A percentile compares a stretch with the other conserved stretches of the same genome.
Evolutionary conservation across 495 filamentous ascomycete species (phyloP).

Genomic region (Neurospora sp.): DNA sequence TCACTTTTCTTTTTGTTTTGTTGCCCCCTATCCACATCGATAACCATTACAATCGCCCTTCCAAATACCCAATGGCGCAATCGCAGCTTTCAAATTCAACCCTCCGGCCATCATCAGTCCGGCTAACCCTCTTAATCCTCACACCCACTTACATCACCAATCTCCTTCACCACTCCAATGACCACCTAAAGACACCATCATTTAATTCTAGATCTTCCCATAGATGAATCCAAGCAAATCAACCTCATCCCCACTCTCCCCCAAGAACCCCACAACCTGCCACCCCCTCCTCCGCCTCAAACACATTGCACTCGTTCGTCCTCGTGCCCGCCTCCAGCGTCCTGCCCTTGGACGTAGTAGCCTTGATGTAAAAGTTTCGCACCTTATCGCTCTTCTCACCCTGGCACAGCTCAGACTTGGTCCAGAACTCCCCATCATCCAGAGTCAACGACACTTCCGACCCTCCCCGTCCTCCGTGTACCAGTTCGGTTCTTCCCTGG

Average conservation of each 20-base stretch:
- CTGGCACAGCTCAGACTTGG: constrained; percentile 40
- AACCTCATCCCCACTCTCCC: constrained; percentile 48
- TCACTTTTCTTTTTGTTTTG: neutral
- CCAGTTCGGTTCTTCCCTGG: constrained; percentile 27
- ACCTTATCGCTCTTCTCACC: constrained; percentile 38
- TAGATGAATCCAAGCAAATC: constrained; percentile 51
- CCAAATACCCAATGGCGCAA: neutral
- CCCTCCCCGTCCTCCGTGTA: constrained; percentile 48
- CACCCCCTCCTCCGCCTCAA: constrained; percentile 43
- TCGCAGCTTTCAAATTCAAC: neutral
- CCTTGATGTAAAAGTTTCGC: constrained; percentile 47
- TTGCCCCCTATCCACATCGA: neutral
- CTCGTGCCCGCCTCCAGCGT: constrained; percentile 36
- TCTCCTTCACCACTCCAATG: neutral
- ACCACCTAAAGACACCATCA: constrained; percentile 8
- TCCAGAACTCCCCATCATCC: constrained; percentile 37
- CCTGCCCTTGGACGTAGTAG: constrained; percentile 43
- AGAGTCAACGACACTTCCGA: constrained; percentile 34
- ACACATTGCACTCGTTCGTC: constrained; percentile 41
- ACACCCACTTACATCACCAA: neutral
- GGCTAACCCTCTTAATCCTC: neutral
- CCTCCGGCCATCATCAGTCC: neutral
- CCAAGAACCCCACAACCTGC: constrained; percentile 48
- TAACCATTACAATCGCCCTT: neutral
- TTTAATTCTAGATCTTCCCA: constrained; percentile 26